A percentile compares a stretch with the other conserved stretches of the same genome.
Conservation (phyloP, 2,329 filamentous ascomycete species). For the Trichoderma guizhouense region DNA sequence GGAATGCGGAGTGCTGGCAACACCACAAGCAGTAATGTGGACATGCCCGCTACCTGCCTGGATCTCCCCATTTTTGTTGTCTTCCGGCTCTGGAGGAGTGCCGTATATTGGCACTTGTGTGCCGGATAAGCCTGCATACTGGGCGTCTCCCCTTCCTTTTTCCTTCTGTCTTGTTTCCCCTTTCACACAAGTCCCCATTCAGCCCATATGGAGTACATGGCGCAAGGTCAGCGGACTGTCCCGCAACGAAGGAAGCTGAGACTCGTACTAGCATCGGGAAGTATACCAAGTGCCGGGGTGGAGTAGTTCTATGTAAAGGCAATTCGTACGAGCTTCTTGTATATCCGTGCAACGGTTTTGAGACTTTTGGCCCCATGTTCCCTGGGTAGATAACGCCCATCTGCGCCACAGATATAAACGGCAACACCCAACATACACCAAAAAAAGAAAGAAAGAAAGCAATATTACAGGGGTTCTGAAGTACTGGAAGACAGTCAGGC, state of each 20-base stretch:
- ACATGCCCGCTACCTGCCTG: not conserved
- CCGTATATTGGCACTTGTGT: not conserved
- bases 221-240: conserved; percentile 1
- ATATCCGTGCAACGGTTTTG: not conserved
- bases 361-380: not conserved
- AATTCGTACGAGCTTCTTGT: not conserved
- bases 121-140: not conserved
- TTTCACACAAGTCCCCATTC: not conserved
- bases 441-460: not conserved
- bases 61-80: not conserved
- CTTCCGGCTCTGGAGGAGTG: not conserved
- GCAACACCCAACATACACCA: not conserved
- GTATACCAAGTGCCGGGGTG: conserved; percentile 1
- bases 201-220: conserved; percentile 11
- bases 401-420: not conserved
- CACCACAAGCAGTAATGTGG: not conserved
- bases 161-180: not conserved
- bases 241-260: conserved; percentile 4
- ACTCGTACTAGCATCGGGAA: not conserved
- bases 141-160: not conserved
- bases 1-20: not conserved
- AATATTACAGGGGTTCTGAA: not conserved
- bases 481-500: not conserved
- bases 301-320: not conserved
- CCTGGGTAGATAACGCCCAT: not conserved